phyloP scores from a whole-genome alignment of 23 red algal genomes.

The Gracilariopsis chorda region DNA sequence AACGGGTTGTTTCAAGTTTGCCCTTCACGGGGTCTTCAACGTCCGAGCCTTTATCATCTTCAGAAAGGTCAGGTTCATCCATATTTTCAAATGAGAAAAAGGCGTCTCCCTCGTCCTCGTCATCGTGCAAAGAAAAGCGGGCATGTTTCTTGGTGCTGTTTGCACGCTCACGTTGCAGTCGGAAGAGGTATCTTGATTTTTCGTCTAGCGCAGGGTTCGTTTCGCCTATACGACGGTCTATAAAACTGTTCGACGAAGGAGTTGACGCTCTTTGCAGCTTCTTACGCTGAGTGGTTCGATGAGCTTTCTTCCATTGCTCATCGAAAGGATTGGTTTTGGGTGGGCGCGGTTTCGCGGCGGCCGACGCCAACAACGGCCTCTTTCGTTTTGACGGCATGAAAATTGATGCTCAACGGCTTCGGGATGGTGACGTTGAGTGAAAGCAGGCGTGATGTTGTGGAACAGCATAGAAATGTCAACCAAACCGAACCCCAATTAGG shows the following conservation, averaged over 20 bases:
- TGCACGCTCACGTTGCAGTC: constrained; percentile 52
- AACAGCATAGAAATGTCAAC: too few species aligned
- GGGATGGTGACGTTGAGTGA: too few species aligned
- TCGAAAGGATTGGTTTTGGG: constrained; percentile 31
- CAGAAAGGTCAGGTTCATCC: neutral
- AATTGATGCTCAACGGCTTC: too few species aligned
- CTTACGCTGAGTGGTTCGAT: neutral
- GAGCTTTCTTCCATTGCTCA: constrained; percentile 11
- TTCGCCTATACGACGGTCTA: constrained; percentile 64
- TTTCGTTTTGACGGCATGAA: constrained; percentile 9
- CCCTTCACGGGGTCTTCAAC: neutral
- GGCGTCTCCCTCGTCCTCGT: neutral
- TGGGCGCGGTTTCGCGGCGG: neutral
- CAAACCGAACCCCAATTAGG: too few species aligned
- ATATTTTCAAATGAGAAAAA: neutral
- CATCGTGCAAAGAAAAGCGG: constrained; percentile 26
- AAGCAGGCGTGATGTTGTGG: too few species aligned
- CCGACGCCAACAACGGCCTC: neutral
- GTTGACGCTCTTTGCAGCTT: neutral
- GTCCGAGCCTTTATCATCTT: neutral
- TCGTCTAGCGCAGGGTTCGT: constrained; percentile 27
- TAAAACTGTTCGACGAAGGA: neutral
- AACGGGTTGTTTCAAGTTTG: too few species aligned
- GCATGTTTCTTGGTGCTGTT: neutral
- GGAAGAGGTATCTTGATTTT: constrained; percentile 39